Evolutionary conservation across 495 filamentous ascomycete genomes (phyloP).

Genomic region (Barbatosphaeria neglecta): DNA sequence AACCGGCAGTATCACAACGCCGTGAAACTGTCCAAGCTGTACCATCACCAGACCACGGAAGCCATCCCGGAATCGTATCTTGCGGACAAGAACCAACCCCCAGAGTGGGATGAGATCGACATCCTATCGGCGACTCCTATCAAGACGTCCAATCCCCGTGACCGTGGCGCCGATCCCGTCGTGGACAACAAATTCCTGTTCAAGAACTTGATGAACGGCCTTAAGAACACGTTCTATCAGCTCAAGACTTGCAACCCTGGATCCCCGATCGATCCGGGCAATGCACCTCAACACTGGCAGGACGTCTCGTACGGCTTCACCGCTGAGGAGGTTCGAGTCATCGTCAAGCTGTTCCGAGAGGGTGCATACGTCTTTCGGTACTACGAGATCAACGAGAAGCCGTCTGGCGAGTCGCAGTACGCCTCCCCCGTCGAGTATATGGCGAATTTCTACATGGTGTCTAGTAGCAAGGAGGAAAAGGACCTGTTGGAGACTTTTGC

Average conservation of each 20-base stretch:
- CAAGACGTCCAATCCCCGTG: slow-evolving; percentile 85
- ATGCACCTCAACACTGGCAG: slow-evolving; percentile 80
- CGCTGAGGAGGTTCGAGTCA: slow-evolving; percentile 90
- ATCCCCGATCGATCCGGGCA: slow-evolving; percentile 60
- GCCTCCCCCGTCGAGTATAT: slow-evolving; percentile 77
- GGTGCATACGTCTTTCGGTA: slow-evolving; percentile 93
- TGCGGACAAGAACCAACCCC: slow-evolving; percentile 64
- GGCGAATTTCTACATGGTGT: slow-evolving; percentile 84
- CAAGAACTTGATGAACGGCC: slow-evolving; percentile 92
- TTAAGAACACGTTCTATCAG: slow-evolving; percentile 95
- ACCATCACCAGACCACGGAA: slow-evolving; percentile 54
- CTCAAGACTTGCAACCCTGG: slow-evolving; percentile 72
- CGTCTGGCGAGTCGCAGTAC: slow-evolving; percentile 59
- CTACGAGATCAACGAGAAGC: slow-evolving; percentile 71
- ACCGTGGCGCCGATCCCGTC: slow-evolving; percentile 85
- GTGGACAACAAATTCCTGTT: slow-evolving; percentile 97
- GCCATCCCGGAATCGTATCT: slow-evolving; percentile 66
- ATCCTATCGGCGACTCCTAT: slow-evolving; percentile 95
- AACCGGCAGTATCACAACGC: slow-evolving; percentile 91
- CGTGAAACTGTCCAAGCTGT: slow-evolving; percentile 74
- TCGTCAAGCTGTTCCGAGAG: slow-evolving; percentile 94
- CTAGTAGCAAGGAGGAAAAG: slow-evolving; percentile 90
- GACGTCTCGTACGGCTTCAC: slow-evolving; percentile 96
- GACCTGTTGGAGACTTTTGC: slow-evolving; percentile 96
- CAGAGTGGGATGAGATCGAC: slow-evolving; percentile 95